Base-by-base conservation (phyloP, 2,329 filamentous ascomycete species). In the Scedosporium dehoogii region DNA sequence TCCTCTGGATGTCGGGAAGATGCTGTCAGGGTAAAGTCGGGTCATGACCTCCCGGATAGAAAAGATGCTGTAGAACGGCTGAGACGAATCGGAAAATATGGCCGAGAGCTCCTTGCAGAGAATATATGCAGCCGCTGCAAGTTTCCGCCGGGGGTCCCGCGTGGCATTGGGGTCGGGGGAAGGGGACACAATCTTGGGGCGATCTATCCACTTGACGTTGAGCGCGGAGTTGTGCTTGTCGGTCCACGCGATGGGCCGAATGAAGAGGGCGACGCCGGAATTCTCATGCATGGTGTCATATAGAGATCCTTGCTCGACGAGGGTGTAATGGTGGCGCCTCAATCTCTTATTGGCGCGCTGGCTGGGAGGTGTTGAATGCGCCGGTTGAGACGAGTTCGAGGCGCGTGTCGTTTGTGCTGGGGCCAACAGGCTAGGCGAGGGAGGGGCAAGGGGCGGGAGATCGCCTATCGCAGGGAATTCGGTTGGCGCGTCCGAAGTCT, bases 241-340 rank as follows among this genome's bases (percentile, higher is more conserved):
- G 16, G 78, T 84, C 83, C 83, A 85, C 68, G 75, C 78, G 56
- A 84, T 78, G 1, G 83, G 83, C 23, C 77, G 75, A 58, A 81
- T 70, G 64, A 79, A 84, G 18, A 85, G 79, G 0, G 77, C 74
- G 0, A 69, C 70, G 53, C 80, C 78, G 41, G 75, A 70, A 67
- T 85, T 68, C 23, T 79, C 73, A 64, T 79, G 77, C 64, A 85
- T 73, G 55, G 82, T 74, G 64, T 81, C 80, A 67, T 78, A 80
- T 23, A 85, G 72, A 0, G 83, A 85, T 21, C 78, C 77, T 21
- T 73, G 23, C 42, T 62, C 61, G 29, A 38, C 55, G 7, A 62
- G 14, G 21, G 33, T 33, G 46, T 51, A 58, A 21, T 27, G 42
- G 16, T 25, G 51, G 25, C 29, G 57, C 29, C n/a, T 38, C 7